phyloP scores from a whole-genome alignment of 495 filamentous ascomycete genomes.

The Massariosphaeria phaeospora region DNA sequence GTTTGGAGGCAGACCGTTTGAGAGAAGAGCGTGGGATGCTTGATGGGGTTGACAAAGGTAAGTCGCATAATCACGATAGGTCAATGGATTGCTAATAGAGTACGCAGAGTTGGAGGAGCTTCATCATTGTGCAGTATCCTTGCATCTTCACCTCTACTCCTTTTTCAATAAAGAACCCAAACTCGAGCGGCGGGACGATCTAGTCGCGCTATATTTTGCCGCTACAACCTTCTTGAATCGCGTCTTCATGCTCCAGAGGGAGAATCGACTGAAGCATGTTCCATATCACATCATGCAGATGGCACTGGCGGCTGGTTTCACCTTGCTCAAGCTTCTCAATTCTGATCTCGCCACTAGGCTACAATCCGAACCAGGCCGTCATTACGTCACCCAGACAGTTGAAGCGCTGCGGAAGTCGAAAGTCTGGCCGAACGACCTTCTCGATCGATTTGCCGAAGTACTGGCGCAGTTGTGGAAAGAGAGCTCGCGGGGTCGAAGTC shows the following conservation, averaged over 20 bases:
- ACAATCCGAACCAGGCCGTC: constrained; percentile 67
- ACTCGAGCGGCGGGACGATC: constrained; percentile 64
- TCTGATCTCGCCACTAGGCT: constrained; percentile 73
- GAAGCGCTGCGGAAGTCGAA: constrained; percentile 70
- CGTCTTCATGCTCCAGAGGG: constrained; percentile 57
- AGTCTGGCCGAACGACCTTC: constrained; percentile 76
- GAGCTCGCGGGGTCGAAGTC: constrained; percentile 34
- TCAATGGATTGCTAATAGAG: constrained; percentile 18
- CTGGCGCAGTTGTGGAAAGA: constrained; percentile 89
- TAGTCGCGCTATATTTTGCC: constrained; percentile 72
- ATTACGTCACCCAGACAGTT: constrained; percentile 72
- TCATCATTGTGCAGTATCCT: constrained; percentile 70
- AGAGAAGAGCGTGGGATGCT: constrained; percentile 21
- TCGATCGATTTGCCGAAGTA: constrained; percentile 79
- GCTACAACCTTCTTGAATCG: constrained; percentile 69
- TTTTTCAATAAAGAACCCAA: constrained; percentile 80
- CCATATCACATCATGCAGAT: constrained; percentile 90
- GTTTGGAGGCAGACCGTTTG: constrained; percentile 26
- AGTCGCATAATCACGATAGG: neutral
- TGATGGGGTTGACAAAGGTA: constrained; percentile 25
- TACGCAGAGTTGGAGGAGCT: constrained; percentile 42
- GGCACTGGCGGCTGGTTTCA: constrained; percentile 81
- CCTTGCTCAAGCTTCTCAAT: constrained; percentile 77
- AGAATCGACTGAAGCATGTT: constrained; percentile 56
- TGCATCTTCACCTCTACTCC: constrained; percentile 79